These are phyloP conservation scores for Malassezia yamatoensis DNA, from an alignment of 1,284 basidiomycete genomes.

Conservation along the genomic window DNA sequence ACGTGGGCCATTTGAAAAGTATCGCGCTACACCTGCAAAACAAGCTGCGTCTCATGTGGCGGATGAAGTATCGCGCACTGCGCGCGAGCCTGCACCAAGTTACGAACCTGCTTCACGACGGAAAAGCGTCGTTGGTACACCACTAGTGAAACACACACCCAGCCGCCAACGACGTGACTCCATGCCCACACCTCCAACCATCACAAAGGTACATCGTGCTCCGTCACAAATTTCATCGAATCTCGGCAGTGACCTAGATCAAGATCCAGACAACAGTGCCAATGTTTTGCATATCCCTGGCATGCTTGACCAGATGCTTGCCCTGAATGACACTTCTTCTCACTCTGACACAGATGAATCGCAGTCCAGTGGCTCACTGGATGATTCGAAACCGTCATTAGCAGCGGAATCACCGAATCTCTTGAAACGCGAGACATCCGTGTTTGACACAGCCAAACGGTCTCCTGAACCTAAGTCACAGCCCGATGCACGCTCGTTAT, in stretches of 20 bases:
- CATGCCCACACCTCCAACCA: constrained; percentile 42
- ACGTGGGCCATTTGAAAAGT: too few species aligned
- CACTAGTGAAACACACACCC: constrained; percentile 21
- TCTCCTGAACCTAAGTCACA: too few species aligned
- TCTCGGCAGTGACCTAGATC: constrained; percentile 11
- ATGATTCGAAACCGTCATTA: too few species aligned
- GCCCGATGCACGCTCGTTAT: neutral
- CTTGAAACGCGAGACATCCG: neutral
- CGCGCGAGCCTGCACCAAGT: constrained; percentile 2
- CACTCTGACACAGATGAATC: too few species aligned
- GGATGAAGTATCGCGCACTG: constrained; percentile 42
- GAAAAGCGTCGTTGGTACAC: constrained; percentile 25
- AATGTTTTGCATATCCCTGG: neutral
- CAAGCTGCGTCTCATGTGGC: constrained; percentile 43
- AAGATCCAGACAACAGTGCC: constrained; percentile 15
- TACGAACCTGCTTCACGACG: constrained; percentile 12
- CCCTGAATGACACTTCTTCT: neutral
- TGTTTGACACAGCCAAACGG: constrained; percentile 20
- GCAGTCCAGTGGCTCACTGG: too few species aligned
- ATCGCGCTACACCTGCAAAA: constrained; percentile 49
- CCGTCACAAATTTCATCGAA: constrained; percentile 1
- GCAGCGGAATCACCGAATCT: too few species aligned
- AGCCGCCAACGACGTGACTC: constrained; percentile 27
- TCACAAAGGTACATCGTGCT: constrained; percentile 15
- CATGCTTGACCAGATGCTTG: constrained; percentile 1